Evolutionary conservation across 23 red algal species (phyloP), one percentile per base, ranked within the genome.

Genomic region (Cyanidioschyzon merolae): DNA sequence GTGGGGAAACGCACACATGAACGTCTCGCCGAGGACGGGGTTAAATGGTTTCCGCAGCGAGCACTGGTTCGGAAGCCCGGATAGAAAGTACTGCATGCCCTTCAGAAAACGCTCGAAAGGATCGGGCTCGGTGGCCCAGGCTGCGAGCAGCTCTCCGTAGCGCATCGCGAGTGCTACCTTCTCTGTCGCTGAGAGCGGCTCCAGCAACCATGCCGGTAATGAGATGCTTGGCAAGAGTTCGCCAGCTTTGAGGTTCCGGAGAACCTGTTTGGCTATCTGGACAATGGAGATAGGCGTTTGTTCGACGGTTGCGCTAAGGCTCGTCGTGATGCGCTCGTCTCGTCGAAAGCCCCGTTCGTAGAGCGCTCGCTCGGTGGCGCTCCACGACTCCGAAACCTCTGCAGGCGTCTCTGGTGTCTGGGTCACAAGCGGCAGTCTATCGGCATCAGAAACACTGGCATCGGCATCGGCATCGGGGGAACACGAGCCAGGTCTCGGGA

Each of bases 41-140:
- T 96, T 96, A 75, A 88, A 96, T 18, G 92, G 92, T 75, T 96
- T 95, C 79, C 90, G 90, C 2, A 84, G 84, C 75, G 90, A 96
- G 37, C 83, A 75, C 51, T 90, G 87, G 75, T 89, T 87, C 1
- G 88, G 88, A 0, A 96, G 76, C 0, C 92, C 92, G 21, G 92
- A 90, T 26, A 96, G 39, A 38, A 88, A 84, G 76, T 87, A 96
- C 39, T 80, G 79, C 27, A 90, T 75, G 27, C 90, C 75, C 24
- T 86, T 84, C 36, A 96, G 79, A 37, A 96, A 80, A 7, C 92
- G 88, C 1, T 87, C 75, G 30, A 77, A 74, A 1, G 92, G 58
- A 34, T 89, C 85, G 41, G 80, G 92, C 30, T 71, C 63, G 29
- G n/a, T 32, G n/a, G 63, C 63, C 63, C 63, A 71, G 7, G 32